These are phyloP conservation scores for Aspergillus ostianus DNA, from an alignment of 495 filamentous ascomycete genomes.

Conservation along the genomic window DNA sequence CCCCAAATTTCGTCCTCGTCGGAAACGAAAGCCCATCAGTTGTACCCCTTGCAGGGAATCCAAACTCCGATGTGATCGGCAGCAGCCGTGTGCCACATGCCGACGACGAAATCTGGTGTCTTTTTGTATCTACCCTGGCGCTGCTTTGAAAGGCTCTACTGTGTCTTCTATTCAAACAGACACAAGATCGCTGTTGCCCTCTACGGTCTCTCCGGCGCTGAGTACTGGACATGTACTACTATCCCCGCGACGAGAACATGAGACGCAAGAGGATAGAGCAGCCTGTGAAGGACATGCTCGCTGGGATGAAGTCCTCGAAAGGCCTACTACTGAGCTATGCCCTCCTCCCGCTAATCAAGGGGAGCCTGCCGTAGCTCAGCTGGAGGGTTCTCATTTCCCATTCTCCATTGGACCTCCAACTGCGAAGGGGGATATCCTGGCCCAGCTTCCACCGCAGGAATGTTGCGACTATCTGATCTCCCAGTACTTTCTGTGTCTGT, in stretches of 20 bases:
- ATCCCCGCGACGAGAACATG: not conserved
- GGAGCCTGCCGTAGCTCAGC: not conserved
- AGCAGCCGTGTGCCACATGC: not conserved
- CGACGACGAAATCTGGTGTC: not conserved
- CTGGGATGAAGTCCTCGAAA: not conserved
- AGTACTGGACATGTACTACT: not conserved
- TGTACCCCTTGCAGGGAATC: constrained; percentile 2
- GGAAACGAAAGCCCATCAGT: constrained; percentile 1
- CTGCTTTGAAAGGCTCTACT: not conserved
- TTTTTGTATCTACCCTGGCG: not conserved
- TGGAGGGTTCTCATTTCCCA: not conserved
- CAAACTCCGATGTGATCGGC: constrained; percentile 6
- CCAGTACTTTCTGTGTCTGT: constrained; percentile 4
- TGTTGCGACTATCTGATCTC: constrained; percentile 5
- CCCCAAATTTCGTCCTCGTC: no score
- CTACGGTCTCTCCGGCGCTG: not conserved
- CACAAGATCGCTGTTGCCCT: not conserved
- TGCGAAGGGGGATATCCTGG: not conserved
- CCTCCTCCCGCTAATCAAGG: not conserved
- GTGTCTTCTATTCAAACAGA: not conserved
- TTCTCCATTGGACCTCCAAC: not conserved
- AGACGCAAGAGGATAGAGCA: not conserved
- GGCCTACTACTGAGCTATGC: not conserved
- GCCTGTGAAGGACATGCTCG: not conserved
- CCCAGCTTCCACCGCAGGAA: not conserved